Evolutionary conservation across 140 eudicot genomes (phyloP).

Genomic region (Cichorium intybus): DNA sequence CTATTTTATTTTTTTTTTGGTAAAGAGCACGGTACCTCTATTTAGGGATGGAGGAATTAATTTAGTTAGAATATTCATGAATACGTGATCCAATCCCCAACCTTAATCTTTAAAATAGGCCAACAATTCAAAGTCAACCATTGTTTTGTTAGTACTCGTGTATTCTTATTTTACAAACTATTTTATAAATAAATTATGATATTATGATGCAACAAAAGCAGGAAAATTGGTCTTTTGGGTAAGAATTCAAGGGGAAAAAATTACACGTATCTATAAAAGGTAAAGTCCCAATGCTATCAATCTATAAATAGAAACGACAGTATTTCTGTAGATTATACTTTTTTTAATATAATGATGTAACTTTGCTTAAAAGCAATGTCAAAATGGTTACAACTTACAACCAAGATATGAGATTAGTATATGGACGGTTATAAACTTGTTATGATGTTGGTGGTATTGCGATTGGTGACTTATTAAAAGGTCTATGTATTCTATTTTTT

Average conservation of each 20-base stretch:
- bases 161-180: background rate
- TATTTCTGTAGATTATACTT: background rate
- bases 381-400: conserved; percentile 1
- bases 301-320: background rate
- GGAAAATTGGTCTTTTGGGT: background rate
- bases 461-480: background rate
- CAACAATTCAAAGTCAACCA: conserved; percentile 1
- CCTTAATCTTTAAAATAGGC: background rate
- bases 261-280: background rate
- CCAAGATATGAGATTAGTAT: background rate
- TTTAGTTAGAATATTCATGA: background rate
- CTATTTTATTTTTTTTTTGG: too few relatives aligned
- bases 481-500: background rate
- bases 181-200: background rate
- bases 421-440: background rate
- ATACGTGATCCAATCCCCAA: background rate
- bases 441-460: background rate
- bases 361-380: conserved; percentile 7
- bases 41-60: conserved; percentile 3
- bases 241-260: background rate
- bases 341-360: background rate
- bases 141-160: background rate
- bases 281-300: background rate
- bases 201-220: background rate
- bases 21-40: too few relatives aligned